Evolutionary conservation across 441 rosid species (phyloP).

Genomic region (Syzygium syzygioides): DNA sequence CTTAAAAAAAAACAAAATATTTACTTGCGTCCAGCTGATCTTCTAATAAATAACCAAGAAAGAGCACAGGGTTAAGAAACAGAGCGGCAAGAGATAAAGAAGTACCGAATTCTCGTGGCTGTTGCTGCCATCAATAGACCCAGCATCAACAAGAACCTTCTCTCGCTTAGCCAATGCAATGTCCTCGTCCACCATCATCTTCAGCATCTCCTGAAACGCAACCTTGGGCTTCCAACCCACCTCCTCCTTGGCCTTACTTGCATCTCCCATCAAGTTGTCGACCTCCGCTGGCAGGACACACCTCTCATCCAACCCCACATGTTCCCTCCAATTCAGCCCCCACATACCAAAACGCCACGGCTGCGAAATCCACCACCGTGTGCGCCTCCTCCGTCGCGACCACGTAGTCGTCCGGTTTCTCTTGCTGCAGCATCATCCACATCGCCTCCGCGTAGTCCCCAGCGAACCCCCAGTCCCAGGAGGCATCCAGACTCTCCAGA

Average conservation of each 20-base stretch:
- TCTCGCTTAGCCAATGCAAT: slow-evolving; percentile 70
- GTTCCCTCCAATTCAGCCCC: slow-evolving; percentile 22
- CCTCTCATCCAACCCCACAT: slow-evolving; percentile 69
- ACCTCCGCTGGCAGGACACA: slow-evolving; percentile 75
- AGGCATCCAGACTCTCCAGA: slow-evolving; percentile 33
- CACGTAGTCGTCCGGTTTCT: slow-evolving; percentile 41
- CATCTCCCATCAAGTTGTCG: slow-evolving; percentile 68
- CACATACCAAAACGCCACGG: no score
- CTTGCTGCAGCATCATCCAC: slow-evolving; percentile 96
- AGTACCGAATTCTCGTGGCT: slow-evolving; percentile 20
- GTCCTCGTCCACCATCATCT: slow-evolving; percentile 92
- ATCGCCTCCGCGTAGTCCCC: slow-evolving; percentile 89
- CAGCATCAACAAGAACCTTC: slow-evolving; percentile 42
- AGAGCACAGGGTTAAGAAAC: not conserved
- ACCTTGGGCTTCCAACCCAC: slow-evolving; percentile 76
- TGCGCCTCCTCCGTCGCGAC: not conserved
- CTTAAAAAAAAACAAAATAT: not conserved
- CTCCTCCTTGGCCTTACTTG: slow-evolving; percentile 56
- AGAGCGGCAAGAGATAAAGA: not conserved
- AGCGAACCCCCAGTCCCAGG: slow-evolving; percentile 88
- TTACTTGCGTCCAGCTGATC: not conserved
- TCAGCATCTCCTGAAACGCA: slow-evolving; percentile 75
- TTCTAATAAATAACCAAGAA: not conserved
- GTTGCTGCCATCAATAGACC: slow-evolving; percentile 72
- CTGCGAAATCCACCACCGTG: no score